Base-by-base conservation (phyloP, 2,329 filamentous ascomycete species). In the Trichoderma simmonsii region DNA sequence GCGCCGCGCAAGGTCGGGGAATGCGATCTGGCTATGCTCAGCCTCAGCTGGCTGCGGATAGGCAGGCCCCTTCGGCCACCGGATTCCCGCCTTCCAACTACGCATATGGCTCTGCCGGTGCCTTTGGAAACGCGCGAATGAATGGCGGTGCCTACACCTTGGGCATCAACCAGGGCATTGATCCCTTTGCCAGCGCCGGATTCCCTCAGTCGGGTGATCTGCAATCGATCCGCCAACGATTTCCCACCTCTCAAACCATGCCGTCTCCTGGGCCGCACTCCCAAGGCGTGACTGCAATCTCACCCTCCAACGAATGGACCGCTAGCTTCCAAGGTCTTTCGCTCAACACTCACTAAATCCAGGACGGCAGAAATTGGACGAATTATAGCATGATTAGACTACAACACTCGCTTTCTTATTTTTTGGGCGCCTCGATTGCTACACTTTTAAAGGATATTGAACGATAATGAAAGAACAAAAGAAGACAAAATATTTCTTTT, bases 281-380 rank as follows among this genome's bases (percentile, higher is more conserved):
- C 9, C 84, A 85, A 71, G 79, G 79, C n/a, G 73, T 82, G 73
- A 82, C 81, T 73, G 77, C 82, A 75, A 81, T 87, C 71, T 78
- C 80, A 65, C 79, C 80, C 34, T 85, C 86, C 77, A 83, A 85
- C 62, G 90, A 92, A 64, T 93, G 91, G 90, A 82, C 86, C 30
- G 83, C 84, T 68, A 82, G 86, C 6, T 93, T 93, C 79, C 91
- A 94, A 79, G 88, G 91, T 11, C 83, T 94, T 21, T 94, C 92
- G 2, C 86, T 94, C 74, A 92, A 92, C 77, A 88, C 88, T 75
- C 86, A 87, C 73, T 89, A 78, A 82, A 30, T 32, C 32, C 61
- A 18, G 30, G 48, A 59, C 56, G 51, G 51, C 59, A 56, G 24
- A 18, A 26, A 18, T 60, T 60, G 60, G 21, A 62, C 39, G 67